These are phyloP conservation scores for Cladosporium sp. DNA, from an alignment of 2,329 filamentous ascomycete species.

Conservation along the genomic window DNA sequence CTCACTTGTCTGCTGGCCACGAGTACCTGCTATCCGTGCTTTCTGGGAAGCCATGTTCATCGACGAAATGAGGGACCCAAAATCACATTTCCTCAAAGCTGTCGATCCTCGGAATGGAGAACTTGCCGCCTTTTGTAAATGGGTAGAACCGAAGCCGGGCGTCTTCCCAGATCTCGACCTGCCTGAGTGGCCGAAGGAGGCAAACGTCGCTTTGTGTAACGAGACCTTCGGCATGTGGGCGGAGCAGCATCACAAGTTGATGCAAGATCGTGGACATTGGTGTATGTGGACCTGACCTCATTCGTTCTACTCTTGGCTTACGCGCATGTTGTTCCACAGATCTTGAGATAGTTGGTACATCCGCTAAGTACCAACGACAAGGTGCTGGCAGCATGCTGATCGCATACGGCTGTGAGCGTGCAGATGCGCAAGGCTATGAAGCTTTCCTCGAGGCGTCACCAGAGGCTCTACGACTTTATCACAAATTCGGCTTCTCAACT, in stretches of 20 bases:
- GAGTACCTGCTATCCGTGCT: constrained; percentile 18
- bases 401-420: constrained; percentile 35
- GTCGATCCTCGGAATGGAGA: constrained; percentile 15
- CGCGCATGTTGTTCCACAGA: constrained; percentile 15
- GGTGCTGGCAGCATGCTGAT: constrained; percentile 37
- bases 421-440: constrained; percentile 32
- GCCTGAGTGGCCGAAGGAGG: constrained; percentile 25
- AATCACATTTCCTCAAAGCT: constrained; percentile 25
- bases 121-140: constrained; percentile 24
- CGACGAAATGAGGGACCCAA: constrained; percentile 20
- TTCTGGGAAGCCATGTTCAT: constrained; percentile 26
- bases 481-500: constrained; percentile 33
- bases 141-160: constrained; percentile 21
- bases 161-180: constrained; percentile 16
- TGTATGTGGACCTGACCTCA: constrained; percentile 18
- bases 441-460: constrained; percentile 38
- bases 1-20: constrained; percentile 27
- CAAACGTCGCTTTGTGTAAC: constrained; percentile 20
- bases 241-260: constrained; percentile 19
- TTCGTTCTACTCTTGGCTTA: neutral
- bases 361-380: constrained; percentile 35
- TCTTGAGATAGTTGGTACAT: constrained; percentile 32
- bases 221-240: constrained; percentile 28
- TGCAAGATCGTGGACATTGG: constrained; percentile 26
- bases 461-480: constrained; percentile 34